Percentiles rank a stretch among this genome's conserved stretches.
These are phyloP conservation scores for Trichoderma sp. DNA, from an alignment of 2,329 filamentous ascomycete species.

Conservation along the genomic window DNA sequence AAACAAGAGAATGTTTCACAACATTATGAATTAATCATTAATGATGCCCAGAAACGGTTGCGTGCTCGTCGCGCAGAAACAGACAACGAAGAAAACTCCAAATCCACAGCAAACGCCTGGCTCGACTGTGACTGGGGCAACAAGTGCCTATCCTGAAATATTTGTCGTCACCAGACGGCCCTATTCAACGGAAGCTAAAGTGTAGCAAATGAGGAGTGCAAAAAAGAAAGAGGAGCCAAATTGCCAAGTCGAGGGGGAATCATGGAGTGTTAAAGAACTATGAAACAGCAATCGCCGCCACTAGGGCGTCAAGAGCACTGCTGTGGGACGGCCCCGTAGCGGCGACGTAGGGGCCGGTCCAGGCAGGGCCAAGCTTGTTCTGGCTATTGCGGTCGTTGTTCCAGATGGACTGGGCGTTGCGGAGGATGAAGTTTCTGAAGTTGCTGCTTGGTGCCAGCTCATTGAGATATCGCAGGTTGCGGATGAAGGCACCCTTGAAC, in stretches of 20 bases:
- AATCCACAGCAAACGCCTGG: slow-evolving; percentile 25
- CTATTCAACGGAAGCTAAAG: slow-evolving; percentile 8
- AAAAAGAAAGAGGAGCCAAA: slow-evolving; percentile 7
- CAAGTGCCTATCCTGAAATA: slow-evolving; percentile 2
- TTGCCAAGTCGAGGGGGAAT: slow-evolving; percentile 2
- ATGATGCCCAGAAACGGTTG: slow-evolving; percentile 18
- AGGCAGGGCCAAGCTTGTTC: slow-evolving; percentile 62
- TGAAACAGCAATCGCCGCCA: slow-evolving; percentile 57
- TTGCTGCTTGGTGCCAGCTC: slow-evolving; percentile 50
- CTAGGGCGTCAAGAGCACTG: slow-evolving; percentile 66
- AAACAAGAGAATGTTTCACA: slow-evolving; percentile 18
- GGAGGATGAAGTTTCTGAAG: slow-evolving; percentile 58
- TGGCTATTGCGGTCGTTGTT: slow-evolving; percentile 53
- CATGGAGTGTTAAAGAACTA: slow-evolving; percentile 28
- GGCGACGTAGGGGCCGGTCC: slow-evolving; percentile 61
- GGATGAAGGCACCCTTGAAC: slow-evolving; percentile 73
- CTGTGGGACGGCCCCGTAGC: slow-evolving; percentile 63
- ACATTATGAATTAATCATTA: slow-evolving; percentile 26
- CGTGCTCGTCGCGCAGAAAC: slow-evolving; percentile 13
- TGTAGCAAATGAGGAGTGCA: slow-evolving; percentile 5
- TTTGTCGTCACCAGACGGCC: slow-evolving; percentile 21
- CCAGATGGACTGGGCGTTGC: slow-evolving; percentile 70
- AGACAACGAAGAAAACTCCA: slow-evolving; percentile 11
- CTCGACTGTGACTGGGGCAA: slow-evolving; percentile 20
- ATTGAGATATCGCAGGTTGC: slow-evolving; percentile 64